A percentile compares a stretch with the other conserved stretches of the same genome.
phyloP scores from a whole-genome alignment of 352 stramenopile species.

The Phytophthora pisi region DNA sequence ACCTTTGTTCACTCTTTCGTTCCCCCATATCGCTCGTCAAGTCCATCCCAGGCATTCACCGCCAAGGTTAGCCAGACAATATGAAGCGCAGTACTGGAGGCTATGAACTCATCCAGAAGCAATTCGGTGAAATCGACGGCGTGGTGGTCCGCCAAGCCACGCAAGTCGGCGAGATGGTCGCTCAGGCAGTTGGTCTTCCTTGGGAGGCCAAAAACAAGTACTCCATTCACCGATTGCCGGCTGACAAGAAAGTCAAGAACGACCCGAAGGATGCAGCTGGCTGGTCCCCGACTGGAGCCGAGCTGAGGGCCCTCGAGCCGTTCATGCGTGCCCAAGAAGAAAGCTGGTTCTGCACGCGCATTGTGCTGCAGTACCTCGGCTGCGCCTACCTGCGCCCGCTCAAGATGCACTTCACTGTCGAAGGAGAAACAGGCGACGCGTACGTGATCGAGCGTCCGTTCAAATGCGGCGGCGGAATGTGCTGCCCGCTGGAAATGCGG shows the following conservation, averaged over 20 bases:
- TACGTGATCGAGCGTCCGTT: constrained; percentile 55
- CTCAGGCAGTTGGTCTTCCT: constrained; percentile 52
- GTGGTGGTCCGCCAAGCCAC: constrained; percentile 63
- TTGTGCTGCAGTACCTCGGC: constrained; percentile 42
- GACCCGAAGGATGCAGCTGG: constrained; percentile 45
- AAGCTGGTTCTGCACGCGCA: constrained; percentile 41
- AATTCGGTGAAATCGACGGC: constrained; percentile 41
- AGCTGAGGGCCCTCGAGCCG: constrained; percentile 54
- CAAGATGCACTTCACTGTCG: constrained; percentile 51
- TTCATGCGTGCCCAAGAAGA: constrained; percentile 57
- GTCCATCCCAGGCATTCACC: not conserved
- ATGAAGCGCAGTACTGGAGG: constrained; percentile 16
- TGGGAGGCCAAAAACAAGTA: constrained; percentile 74
- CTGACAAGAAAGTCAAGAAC: constrained; percentile 61
- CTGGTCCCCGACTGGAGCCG: constrained; percentile 49
- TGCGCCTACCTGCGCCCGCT: constrained; percentile 49
- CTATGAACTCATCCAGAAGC: constrained; percentile 29
- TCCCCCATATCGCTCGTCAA: not conserved
- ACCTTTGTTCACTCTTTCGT: not conserved
- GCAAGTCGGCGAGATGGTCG: constrained; percentile 50
- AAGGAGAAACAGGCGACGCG: constrained; percentile 45
- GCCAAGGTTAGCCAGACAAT: not conserved
- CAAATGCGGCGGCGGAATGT: constrained; percentile 40
- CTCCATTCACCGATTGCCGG: constrained; percentile 46
- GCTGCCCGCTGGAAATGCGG: constrained; percentile 55